Conservation (phyloP, 495 filamentous ascomycete genomes). For the Rostrohypoxylon terebratum region DNA sequence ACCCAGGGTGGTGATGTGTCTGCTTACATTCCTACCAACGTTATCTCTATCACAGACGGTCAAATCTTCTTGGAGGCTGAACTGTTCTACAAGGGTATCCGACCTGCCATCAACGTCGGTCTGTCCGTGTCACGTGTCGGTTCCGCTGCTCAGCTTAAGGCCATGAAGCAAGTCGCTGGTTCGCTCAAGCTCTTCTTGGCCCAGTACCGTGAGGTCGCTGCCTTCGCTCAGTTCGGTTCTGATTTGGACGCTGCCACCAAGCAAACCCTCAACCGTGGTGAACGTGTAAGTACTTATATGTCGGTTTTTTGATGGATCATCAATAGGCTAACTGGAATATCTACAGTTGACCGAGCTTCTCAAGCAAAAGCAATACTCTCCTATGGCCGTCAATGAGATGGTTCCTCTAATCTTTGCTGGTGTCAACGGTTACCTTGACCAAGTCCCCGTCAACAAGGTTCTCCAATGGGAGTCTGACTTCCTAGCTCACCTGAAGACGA, state of each 20-base stretch:
- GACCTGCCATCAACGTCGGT: constrained; percentile 99
- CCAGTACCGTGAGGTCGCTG: constrained; percentile 99
- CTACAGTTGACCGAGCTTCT: constrained; percentile 88
- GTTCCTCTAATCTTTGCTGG: constrained; percentile 99
- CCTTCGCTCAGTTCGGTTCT: constrained; percentile 99
- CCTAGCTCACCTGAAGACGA: constrained; percentile 88
- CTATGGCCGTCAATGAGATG: constrained; percentile 99
- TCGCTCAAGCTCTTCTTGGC: constrained; percentile 99
- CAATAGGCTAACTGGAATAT: constrained; percentile 48
- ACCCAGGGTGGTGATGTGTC: constrained; percentile 99
- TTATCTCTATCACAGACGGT: constrained; percentile 99
- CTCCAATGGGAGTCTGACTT: constrained; percentile 93
- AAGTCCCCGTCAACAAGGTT: constrained; percentile 86
- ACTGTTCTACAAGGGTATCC: constrained; percentile 99
- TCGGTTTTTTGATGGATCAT: constrained; percentile 2
- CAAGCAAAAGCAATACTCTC: constrained; percentile 99
- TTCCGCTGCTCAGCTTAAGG: constrained; percentile 99
- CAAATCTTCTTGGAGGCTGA: constrained; percentile 99
- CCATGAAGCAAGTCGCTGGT: constrained; percentile 99
- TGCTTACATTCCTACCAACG: constrained; percentile 99
- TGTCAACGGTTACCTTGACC: constrained; percentile 96
- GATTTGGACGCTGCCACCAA: constrained; percentile 99
- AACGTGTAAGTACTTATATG: constrained; percentile 75
- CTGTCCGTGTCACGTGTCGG: constrained; percentile 99
- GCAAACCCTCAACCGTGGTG: constrained; percentile 98